Evolutionary conservation across 495 filamentous ascomycete species (phyloP).

Genomic region (Tuber magnatum): DNA sequence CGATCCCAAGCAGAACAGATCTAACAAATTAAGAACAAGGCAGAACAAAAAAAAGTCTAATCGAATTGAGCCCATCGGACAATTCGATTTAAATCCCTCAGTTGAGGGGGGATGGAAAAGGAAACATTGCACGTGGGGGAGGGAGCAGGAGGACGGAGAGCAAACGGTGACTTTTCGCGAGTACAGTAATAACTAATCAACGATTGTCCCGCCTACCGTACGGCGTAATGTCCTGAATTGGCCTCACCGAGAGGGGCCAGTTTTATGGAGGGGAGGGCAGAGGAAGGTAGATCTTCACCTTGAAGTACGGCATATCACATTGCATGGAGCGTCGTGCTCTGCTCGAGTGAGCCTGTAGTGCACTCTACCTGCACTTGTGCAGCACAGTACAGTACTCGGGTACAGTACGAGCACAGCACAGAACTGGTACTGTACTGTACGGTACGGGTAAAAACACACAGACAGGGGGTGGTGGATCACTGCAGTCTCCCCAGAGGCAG

Average conservation of each 20-base stretch:
- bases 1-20: not conserved
- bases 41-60: not conserved
- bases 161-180: not conserved
- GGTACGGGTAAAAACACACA: not conserved
- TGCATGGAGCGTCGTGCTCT: not conserved
- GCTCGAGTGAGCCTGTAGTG: not conserved
- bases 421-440: no score
- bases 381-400: no score
- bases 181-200: not conserved
- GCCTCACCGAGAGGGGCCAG: not conserved
- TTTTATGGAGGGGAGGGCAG: not conserved
- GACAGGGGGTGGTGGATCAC: not conserved
- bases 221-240: not conserved
- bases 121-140: not conserved
- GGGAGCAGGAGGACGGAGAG: not conserved
- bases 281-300: not conserved
- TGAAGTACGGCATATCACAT: not conserved
- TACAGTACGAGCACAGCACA: no score
- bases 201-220: not conserved
- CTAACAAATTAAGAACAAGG: not conserved
- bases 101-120: not conserved
- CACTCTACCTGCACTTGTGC: not conserved
- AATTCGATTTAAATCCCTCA: constrained; percentile 1
- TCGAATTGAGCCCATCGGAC: not conserved
- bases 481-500: not conserved